A percentile compares a stretch with the other conserved stretches of the same genome.
Evolutionary conservation across 2,329 filamentous ascomycete species (phyloP).

Genomic region (Simplicillium aogashimaense): DNA sequence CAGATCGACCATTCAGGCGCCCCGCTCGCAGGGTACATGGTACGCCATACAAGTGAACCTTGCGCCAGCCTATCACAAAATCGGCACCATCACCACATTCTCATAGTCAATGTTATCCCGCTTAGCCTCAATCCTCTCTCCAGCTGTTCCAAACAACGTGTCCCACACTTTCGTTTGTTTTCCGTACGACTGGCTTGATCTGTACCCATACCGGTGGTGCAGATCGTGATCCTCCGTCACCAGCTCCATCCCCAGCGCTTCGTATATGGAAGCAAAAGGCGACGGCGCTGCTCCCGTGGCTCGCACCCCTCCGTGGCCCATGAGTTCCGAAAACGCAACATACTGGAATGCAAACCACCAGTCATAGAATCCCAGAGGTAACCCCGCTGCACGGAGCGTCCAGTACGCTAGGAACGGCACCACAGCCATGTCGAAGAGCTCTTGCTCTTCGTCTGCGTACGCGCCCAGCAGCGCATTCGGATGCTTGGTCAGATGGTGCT

Average conservation of each 20-base stretch:
- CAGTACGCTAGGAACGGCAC: conserved; percentile 26
- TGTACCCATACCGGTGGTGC: conserved; percentile 19
- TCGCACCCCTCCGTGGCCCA: conserved; percentile 25
- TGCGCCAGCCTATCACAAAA: too few relatives aligned
- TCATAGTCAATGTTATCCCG: conserved; percentile 18
- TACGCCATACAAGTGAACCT: too few relatives aligned
- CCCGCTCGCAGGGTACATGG: too few relatives aligned
- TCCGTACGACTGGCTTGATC: conserved; percentile 22
- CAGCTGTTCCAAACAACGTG: conserved; percentile 20
- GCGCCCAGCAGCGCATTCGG: conserved; percentile 27
- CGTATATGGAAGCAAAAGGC: conserved; percentile 20
- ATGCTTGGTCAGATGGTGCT: conserved; percentile 31
- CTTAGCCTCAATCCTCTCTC: conserved; percentile 21
- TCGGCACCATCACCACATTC: conserved; percentile 6
- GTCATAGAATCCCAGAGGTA: conserved; percentile 33
- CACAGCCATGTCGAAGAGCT: conserved; percentile 27
- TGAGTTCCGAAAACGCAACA: conserved; percentile 25
- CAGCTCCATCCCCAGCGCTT: conserved; percentile 20
- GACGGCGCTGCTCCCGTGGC: conserved; percentile 20
- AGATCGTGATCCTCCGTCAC: conserved; percentile 24
- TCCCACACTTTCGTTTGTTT: conserved; percentile 25
- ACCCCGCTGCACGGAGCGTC: conserved; percentile 17
- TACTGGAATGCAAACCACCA: conserved; percentile 34
- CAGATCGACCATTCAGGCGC: too few relatives aligned
- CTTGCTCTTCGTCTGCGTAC: conserved; percentile 28